Conservation (phyloP, 2,329 filamentous ascomycete species). For the Monilinia fructigena region DNA sequence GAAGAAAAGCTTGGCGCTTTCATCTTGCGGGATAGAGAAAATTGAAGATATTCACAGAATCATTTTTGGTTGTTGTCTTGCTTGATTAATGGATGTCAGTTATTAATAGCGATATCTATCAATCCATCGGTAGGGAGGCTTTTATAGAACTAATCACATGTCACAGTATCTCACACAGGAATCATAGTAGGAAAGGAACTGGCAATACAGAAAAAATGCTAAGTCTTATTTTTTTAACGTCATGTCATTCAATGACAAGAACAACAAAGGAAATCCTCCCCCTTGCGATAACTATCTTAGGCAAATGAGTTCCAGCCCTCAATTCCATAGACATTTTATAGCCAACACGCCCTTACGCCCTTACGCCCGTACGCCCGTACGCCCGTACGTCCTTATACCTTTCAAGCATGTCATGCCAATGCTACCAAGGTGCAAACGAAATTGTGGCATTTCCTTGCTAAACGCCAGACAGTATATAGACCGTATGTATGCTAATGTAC, state of each 20-base stretch:
- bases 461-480: slow-evolving; percentile 8
- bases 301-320: neutral
- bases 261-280: neutral
- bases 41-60: neutral
- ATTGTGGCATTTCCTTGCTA: slow-evolving; percentile 23
- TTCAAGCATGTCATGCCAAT: neutral
- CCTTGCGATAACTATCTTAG: neutral
- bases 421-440: slow-evolving; percentile 9
- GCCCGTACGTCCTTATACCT: neutral
- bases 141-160: neutral
- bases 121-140: too few relatives aligned
- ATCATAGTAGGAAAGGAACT: neutral
- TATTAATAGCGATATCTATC: neutral
- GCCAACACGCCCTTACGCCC: slow-evolving; percentile 4
- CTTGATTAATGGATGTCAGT: neutral
- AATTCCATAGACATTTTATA: neutral
- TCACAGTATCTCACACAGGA: neutral
- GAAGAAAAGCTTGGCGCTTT: slow-evolving; percentile 5
- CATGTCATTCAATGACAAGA: neutral
- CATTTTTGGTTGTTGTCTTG: neutral
- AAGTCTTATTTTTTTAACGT: neutral
- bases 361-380: neutral
- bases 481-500: slow-evolving; percentile 7
- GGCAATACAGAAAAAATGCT: neutral
- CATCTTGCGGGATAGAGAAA: neutral